Percentiles rank a stretch among this genome's conserved stretches.
Conservation (phyloP, 495 filamentous ascomycete species). For the Aspergillus incahuasiensis region DNA sequence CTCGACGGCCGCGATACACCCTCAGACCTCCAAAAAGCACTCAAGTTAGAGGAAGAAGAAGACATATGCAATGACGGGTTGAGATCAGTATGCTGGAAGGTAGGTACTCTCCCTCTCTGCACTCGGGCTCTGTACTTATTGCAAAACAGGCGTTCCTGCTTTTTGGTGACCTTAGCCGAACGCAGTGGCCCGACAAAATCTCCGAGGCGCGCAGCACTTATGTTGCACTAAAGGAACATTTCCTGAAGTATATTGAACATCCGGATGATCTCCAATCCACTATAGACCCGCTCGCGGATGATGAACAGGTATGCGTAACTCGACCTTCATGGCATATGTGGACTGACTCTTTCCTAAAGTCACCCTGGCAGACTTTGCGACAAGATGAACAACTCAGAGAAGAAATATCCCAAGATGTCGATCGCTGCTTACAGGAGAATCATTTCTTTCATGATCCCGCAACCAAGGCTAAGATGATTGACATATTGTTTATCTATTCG, state of each 20-base stretch:
- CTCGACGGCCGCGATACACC: constrained; percentile 56
- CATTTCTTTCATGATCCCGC: constrained; percentile 76
- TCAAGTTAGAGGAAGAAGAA: constrained; percentile 52
- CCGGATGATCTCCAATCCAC: constrained; percentile 71
- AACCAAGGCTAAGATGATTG: constrained; percentile 77
- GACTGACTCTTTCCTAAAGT: constrained; percentile 49
- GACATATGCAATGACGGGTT: constrained; percentile 66
- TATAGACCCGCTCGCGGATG: constrained; percentile 82
- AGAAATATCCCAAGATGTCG: constrained; percentile 95
- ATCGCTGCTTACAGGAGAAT: constrained; percentile 88
- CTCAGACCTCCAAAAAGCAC: constrained; percentile 59
- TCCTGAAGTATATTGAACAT: constrained; percentile 74
- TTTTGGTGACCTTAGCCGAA: constrained; percentile 61
- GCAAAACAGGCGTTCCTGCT: constrained; percentile 67
- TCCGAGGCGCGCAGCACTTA: constrained; percentile 70
- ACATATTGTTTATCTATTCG: constrained; percentile 90
- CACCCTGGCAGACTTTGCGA: constrained; percentile 81
- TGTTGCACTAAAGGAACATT: constrained; percentile 62
- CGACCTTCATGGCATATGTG: constrained; percentile 29
- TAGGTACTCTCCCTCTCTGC: constrained; percentile 26
- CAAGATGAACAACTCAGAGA: constrained; percentile 77
- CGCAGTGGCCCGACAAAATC: constrained; percentile 65
- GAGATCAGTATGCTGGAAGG: constrained; percentile 94
- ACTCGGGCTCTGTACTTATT: constrained; percentile 14
- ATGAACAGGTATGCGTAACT: constrained; percentile 61